Conservation (phyloP, 148 eudicot species). For the Fagopyrum tataricum region DNA sequence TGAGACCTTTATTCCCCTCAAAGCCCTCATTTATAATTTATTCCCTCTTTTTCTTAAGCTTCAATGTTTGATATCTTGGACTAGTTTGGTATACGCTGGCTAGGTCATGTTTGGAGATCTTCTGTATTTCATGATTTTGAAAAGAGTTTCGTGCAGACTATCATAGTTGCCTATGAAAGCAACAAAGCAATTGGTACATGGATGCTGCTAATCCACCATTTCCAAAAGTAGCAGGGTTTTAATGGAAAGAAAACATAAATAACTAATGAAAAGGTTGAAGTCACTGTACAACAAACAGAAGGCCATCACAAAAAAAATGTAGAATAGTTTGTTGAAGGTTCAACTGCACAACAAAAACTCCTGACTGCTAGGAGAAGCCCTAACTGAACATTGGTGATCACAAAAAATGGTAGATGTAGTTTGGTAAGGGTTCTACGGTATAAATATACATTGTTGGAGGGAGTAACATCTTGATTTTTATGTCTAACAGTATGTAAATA, state of each 20-base stretch:
- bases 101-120: background rate
- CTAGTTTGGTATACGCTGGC: background rate
- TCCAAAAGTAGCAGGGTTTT: background rate
- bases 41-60: background rate
- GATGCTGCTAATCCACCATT: background rate
- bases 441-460: background rate
- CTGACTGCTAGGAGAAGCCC: background rate
- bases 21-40: background rate
- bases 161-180: background rate
- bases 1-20: constrained; percentile 22
- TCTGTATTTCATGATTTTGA: background rate
- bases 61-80: background rate
- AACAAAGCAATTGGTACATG: background rate
- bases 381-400: too few species aligned
- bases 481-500: background rate
- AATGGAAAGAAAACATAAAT: background rate
- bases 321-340: background rate
- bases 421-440: too few species aligned
- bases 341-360: background rate
- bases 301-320: background rate
- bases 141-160: background rate
- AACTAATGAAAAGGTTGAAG: background rate
- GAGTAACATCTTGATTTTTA: background rate
- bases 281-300: background rate
- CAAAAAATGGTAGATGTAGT: too few species aligned